Conservation (phyloP, 352 stramenopile species). For the Globisporangium radiosum region DNA sequence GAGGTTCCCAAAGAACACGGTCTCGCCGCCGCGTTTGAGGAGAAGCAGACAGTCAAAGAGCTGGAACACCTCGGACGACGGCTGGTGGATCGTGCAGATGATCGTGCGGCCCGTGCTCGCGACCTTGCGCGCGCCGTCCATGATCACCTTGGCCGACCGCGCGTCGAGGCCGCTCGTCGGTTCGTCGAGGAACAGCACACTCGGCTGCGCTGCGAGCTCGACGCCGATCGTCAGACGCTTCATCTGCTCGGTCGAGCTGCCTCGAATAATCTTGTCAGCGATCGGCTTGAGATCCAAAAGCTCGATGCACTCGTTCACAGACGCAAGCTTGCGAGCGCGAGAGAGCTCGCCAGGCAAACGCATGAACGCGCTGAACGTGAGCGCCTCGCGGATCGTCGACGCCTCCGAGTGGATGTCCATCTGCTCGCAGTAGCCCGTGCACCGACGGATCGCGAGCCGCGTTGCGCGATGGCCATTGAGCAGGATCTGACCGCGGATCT, state of each 20-base stretch:
- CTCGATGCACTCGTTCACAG: no score
- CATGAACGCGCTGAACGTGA: constrained; percentile 86
- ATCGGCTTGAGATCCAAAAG: no score
- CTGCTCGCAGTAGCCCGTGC: constrained; percentile 64
- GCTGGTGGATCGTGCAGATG: constrained; percentile 87
- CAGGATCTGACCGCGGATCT: no score
- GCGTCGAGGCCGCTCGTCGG: constrained; percentile 41
- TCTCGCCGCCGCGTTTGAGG: constrained; percentile 32
- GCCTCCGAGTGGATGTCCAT: constrained; percentile 87
- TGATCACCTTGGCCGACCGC: constrained; percentile 40
- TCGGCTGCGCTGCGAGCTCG: constrained; percentile 70
- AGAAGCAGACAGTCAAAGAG: constrained; percentile 72
- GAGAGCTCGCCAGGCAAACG: no score
- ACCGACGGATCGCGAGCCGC: constrained; percentile 21
- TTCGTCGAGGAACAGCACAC: constrained; percentile 63
- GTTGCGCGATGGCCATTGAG: no score
- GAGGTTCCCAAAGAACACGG: constrained; percentile 29
- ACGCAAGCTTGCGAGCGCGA: no score
- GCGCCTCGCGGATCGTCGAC: constrained; percentile 83
- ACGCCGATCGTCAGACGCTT: constrained; percentile 62
- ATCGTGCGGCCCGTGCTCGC: constrained; percentile 10
- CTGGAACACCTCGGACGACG: constrained; percentile 64
- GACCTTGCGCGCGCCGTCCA: constrained; percentile 38
- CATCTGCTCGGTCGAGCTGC: constrained; percentile 22
- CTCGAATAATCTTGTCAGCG: constrained; percentile 21